These are phyloP conservation scores for Komagataella ulmi DNA, from an alignment of 805 yeast species.

Conservation along the genomic window DNA sequence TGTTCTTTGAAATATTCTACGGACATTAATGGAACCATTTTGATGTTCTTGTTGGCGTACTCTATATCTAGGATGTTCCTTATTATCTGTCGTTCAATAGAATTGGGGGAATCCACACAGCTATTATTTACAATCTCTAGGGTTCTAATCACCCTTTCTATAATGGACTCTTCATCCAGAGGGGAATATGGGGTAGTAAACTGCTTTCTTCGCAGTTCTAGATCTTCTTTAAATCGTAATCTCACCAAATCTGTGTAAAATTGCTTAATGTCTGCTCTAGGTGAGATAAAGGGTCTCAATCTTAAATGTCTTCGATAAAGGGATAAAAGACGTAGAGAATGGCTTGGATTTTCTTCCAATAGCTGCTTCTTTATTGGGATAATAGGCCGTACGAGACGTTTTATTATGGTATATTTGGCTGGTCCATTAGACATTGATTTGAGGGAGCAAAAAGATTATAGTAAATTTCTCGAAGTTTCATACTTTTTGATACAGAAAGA, in stretches of 20 bases:
- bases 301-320: conserved; percentile 1
- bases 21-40: background rate
- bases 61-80: background rate
- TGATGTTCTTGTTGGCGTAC: background rate
- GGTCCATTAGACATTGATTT: background rate
- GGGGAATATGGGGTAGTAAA: conserved; percentile 4
- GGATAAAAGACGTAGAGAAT: background rate
- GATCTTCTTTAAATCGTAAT: conserved; percentile 10
- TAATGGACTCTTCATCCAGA: background rate
- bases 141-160: background rate
- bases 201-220: conserved; percentile 4
- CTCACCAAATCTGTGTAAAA: conserved; percentile 5
- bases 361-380: background rate
- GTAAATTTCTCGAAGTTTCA: background rate
- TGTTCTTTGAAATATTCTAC: background rate
- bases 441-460: background rate
- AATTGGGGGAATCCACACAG: background rate
- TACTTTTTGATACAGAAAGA: background rate
- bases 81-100: conserved; percentile 1
- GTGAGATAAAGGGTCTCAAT: background rate
- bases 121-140: background rate
- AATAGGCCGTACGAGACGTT: background rate
- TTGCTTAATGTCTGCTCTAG: background rate
- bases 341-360: background rate
- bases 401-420: background rate